Evolutionary conservation across 805 yeast species (phyloP).

Genomic region (Kuraishia capsulata): DNA sequence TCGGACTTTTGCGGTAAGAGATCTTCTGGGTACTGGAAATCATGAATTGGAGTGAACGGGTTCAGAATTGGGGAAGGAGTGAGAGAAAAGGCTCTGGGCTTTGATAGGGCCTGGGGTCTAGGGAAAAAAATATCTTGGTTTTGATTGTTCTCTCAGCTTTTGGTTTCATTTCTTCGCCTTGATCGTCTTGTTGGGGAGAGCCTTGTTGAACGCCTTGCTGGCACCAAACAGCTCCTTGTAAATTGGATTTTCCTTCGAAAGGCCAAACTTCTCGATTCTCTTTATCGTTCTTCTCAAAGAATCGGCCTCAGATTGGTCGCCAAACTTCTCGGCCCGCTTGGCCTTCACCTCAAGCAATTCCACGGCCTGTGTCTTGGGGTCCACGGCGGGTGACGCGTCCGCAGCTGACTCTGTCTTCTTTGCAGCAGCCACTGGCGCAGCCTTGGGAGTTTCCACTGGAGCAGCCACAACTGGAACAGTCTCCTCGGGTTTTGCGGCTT

Average conservation of each 20-base stretch:
- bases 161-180: neutral
- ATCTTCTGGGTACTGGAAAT: too few species aligned
- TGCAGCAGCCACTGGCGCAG: slow-evolving; percentile 1
- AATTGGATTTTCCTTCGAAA: slow-evolving; percentile 13
- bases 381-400: slow-evolving; percentile 15
- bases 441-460: slow-evolving; percentile 6
- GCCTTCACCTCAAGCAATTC: slow-evolving; percentile 60
- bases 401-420: slow-evolving; percentile 6
- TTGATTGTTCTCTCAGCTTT: too few species aligned
- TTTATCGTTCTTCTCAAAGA: slow-evolving; percentile 43
- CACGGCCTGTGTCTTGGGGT: slow-evolving; percentile 53
- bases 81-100: too few species aligned
- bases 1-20: too few species aligned
- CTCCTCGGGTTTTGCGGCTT: slow-evolving; percentile 7
- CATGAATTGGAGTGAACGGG: too few species aligned
- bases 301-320: slow-evolving; percentile 40
- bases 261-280: slow-evolving; percentile 80
- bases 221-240: neutral
- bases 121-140: too few species aligned
- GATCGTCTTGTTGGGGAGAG: neutral
- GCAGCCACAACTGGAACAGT: slow-evolving; percentile 2
- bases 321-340: slow-evolving; percentile 70
- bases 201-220: neutral
- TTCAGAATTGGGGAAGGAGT: too few species aligned
- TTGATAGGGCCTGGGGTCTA: too few species aligned